These are phyloP conservation scores for Eragrostis tef DNA, from an alignment of 202 grass and related monocot genomes.

Conservation along the genomic window DNA sequence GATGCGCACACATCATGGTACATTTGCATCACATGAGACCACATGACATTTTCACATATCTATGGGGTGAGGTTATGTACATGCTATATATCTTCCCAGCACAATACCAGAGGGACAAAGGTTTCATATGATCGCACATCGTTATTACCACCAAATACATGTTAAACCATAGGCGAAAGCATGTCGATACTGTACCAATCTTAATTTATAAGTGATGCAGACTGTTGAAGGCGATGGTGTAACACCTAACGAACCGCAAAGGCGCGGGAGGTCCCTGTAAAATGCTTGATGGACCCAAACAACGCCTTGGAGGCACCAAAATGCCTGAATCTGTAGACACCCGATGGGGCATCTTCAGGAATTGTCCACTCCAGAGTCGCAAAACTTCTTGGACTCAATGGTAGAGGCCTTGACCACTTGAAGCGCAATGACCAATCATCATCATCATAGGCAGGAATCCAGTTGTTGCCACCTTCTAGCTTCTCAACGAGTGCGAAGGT, in stretches of 20 bases:
- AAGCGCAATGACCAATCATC: slow-evolving; percentile 88
- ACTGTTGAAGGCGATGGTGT: slow-evolving; percentile 4
- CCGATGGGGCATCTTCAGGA: slow-evolving; percentile 62
- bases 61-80: background rate
- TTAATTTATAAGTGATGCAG: background rate
- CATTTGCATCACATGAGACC: background rate
- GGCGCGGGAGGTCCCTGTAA: slow-evolving; percentile 78
- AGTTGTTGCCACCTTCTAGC: slow-evolving; percentile 57
- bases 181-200: background rate
- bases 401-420: slow-evolving; percentile 82
- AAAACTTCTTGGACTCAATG: slow-evolving; percentile 68
- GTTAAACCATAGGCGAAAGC: slow-evolving; percentile 8
- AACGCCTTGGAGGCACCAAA: slow-evolving; percentile 83
- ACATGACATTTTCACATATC: background rate
- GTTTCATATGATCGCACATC: background rate
- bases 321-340: slow-evolving; percentile 90
- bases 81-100: background rate
- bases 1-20: background rate
- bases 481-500: slow-evolving; percentile 85
- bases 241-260: slow-evolving; percentile 67
- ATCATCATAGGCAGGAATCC: slow-evolving; percentile 80
- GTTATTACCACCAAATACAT: slow-evolving; percentile 14
- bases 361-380: slow-evolving; percentile 84
- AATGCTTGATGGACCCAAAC: slow-evolving; percentile 74
- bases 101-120: background rate